phyloP scores from a whole-genome alignment of 768 basidiomycete species.

The Xanthoconium stramineum region DNA sequence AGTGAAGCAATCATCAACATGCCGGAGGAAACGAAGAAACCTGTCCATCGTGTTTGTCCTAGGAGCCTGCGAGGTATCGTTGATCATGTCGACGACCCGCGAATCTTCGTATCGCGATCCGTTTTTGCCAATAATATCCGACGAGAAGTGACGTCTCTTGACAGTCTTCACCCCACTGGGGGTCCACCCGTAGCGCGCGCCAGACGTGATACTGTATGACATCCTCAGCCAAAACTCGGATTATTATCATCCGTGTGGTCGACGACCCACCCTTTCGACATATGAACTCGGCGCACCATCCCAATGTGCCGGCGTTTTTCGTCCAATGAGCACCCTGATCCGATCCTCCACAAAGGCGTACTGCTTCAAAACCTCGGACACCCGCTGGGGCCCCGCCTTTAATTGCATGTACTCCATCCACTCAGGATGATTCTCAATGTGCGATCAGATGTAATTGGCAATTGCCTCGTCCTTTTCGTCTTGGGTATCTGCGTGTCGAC shows the following conservation, averaged over 20 bases:
- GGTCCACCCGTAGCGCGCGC: constrained; percentile 43
- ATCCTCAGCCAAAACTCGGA: not conserved
- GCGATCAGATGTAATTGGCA: constrained; percentile 39
- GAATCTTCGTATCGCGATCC: constrained; percentile 49
- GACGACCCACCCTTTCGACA: constrained; percentile 45
- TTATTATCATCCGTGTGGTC: constrained; percentile 2
- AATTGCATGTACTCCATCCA: constrained; percentile 48
- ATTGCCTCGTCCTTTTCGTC: constrained; percentile 43
- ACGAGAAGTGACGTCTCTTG: constrained; percentile 50
- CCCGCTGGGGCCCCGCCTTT: constrained; percentile 38
- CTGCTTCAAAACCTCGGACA: constrained; percentile 43
- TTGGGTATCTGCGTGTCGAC: constrained; percentile 31
- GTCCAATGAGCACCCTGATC: constrained; percentile 44
- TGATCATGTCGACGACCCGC: constrained; percentile 47
- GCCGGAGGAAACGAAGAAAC: constrained; percentile 47
- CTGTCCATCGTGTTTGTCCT: constrained; percentile 46
- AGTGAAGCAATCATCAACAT: constrained; percentile 42
- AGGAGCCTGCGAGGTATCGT: constrained; percentile 43
- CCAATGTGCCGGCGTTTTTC: constrained; percentile 40
- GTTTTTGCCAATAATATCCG: constrained; percentile 51
- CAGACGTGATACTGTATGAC: constrained; percentile 44
- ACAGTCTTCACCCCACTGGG: constrained; percentile 45
- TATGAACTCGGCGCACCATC: constrained; percentile 30
- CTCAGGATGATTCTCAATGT: constrained; percentile 42
- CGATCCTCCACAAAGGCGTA: constrained; percentile 52